These are phyloP conservation scores for Coccomyxa subellipsoidea DNA, from an alignment of 163 green algal genomes.

Conservation along the genomic window DNA sequence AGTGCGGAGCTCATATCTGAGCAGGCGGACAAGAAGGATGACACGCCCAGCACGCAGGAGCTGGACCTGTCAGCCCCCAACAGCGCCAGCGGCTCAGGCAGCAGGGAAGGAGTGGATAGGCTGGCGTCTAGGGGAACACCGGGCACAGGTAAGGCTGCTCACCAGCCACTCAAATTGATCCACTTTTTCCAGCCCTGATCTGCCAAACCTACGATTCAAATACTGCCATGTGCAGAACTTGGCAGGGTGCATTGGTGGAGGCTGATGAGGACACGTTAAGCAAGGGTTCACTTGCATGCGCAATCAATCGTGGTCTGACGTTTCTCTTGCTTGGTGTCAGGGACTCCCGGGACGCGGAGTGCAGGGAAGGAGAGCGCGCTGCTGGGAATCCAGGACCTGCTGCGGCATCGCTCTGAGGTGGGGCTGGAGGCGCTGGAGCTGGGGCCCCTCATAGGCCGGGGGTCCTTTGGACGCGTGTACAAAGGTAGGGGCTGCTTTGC, in stretches of 20 bases:
- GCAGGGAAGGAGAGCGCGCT: neutral
- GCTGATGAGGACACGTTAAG: neutral
- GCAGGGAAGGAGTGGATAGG: neutral
- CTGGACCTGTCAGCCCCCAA: neutral
- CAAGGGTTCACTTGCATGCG: neutral
- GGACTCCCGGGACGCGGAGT: neutral
- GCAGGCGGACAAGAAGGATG: neutral
- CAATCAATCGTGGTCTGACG: too few species aligned
- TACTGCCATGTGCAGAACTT: neutral
- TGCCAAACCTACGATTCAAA: neutral
- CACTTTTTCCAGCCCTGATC: too few species aligned
- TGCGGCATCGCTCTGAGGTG: neutral
- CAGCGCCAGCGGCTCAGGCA: neutral
- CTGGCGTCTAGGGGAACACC: neutral
- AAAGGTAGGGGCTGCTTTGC: neutral
- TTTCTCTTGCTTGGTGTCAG: too few species aligned
- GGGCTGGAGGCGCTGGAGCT: slow-evolving; percentile 9
- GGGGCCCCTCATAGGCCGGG: slow-evolving; percentile 12
- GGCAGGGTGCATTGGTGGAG: neutral
- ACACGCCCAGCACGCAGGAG: neutral
- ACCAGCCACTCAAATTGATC: neutral
- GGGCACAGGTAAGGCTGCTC: neutral
- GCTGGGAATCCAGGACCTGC: neutral
- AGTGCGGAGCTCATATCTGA: neutral
- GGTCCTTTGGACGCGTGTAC: slow-evolving; percentile 20